These are phyloP conservation scores for Colletotrichum caudatum DNA, from an alignment of 2,329 filamentous ascomycete species.

Conservation along the genomic window DNA sequence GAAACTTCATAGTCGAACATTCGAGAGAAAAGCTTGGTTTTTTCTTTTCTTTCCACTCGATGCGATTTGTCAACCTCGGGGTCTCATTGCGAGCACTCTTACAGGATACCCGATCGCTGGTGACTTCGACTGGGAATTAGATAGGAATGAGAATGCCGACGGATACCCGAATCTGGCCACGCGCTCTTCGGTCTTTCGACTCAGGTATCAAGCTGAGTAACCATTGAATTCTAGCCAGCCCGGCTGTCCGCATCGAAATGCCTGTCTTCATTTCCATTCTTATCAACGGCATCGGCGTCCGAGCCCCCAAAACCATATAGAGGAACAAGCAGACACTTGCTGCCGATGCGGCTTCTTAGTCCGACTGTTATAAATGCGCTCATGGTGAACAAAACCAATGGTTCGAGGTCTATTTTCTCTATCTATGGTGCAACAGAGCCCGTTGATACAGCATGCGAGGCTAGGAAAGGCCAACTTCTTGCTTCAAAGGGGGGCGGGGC, in stretches of 20 bases:
- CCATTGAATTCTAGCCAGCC: neutral
- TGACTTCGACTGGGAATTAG: neutral
- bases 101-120: neutral
- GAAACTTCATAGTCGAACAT: neutral
- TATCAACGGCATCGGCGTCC: neutral
- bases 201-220: neutral
- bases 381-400: no score
- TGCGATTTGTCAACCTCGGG: neutral
- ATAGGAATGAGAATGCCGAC: neutral
- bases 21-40: neutral
- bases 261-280: neutral
- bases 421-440: no score
- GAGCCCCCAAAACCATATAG: neutral
- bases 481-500: no score
- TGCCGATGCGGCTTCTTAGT: no score
- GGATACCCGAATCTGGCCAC: neutral
- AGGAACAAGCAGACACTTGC: no score
- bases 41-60: fast-evolving
- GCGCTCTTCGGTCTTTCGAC: neutral
- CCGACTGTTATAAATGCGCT: no score
- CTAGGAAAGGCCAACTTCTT: no score
- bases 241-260: neutral
- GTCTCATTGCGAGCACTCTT: neutral
- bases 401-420: no score
- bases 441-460: no score